Base-by-base conservation (phyloP, 2,329 filamentous ascomycete species). In the Alternaria rosae region DNA sequence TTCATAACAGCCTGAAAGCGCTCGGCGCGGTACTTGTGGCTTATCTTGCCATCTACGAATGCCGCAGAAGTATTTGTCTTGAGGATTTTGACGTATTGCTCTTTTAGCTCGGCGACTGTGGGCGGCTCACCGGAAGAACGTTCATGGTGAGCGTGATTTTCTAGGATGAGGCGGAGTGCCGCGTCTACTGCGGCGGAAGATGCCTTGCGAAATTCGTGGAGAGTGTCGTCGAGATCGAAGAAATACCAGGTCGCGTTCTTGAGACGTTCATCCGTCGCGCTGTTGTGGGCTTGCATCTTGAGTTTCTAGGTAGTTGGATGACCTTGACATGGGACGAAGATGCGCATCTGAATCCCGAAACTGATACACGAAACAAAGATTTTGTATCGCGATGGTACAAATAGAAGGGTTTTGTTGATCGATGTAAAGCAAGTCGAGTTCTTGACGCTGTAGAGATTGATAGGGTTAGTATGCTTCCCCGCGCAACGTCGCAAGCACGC, bases 151-250 rank as follows among this genome's bases (percentile, higher is more conserved):
- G 17, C 17, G 15, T 52, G 45, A 13, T 52, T 3, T 32, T 32
- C 65, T 8, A 69, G 65, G 13, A 84, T 77, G 6, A 51, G 38
- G 1, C 62, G 54, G 5, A 85, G 76, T 5, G 79, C 75, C 6
- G 64, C 41, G 0, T 63, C 57, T 2, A 77, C 79, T 3, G 83
- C 83, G 5, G 65, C 55, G 1, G 65, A 59, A 1, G 82, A 83
- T 11, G 80, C 80, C 17, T 66, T 73, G 51, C 81, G 81, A 51
- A 84, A 85, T 47, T 82, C 77, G 59, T 85, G 83, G 1, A 85
- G 71, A 0, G 82, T 84, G 64, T 85, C 82, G 57, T 85, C 83
- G 6, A 85, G 78, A 42, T 85, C 83, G 54, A 85, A 85, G 1
- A 79, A 81, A 38, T 83, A 77, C 81, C 82, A 84, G 25, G 32